A percentile compares a stretch with the other conserved stretches of the same genome.
phyloP scores from a whole-genome alignment of 108 stramenopile species.

The Skeletonema costatum region DNA sequence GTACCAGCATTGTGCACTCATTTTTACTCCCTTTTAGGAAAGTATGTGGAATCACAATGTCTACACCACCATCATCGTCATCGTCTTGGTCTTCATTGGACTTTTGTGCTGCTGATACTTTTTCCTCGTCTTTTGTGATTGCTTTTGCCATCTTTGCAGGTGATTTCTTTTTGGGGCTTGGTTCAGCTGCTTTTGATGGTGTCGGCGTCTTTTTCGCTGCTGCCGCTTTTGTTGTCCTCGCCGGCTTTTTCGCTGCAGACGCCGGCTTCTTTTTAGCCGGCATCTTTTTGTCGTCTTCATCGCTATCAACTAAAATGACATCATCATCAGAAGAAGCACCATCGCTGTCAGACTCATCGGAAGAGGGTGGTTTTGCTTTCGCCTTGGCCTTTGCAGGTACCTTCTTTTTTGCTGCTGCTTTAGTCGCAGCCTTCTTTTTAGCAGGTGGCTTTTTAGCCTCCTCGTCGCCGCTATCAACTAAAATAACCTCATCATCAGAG shows the following conservation, averaged over 20 bases:
- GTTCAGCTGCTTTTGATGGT: not conserved
- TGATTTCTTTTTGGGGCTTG: slow-evolving; percentile 4
- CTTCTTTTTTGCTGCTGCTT: not conserved
- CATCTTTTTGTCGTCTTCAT: not conserved
- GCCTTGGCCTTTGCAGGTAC: not conserved
- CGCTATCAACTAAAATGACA: not conserved
- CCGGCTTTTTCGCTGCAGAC: not conserved
- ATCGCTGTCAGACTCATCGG: not conserved
- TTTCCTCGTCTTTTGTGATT: not conserved
- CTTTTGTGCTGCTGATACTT: not conserved
- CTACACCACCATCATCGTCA: slow-evolving; percentile 22
- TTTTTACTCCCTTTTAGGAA: slow-evolving; percentile 26
- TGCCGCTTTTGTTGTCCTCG: not conserved
- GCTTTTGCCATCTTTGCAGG: not conserved
- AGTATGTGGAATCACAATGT: slow-evolving; percentile 42
- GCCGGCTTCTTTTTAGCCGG: not conserved
- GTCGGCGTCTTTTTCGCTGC: not conserved
- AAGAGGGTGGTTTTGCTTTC: not conserved
- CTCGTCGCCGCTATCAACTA: not conserved
- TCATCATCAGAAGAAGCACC: not conserved
- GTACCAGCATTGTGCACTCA: slow-evolving; percentile 72
- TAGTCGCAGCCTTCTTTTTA: not conserved
- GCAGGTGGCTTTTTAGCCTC: not conserved
- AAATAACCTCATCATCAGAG: not conserved
- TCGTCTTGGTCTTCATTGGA: not conserved